Percentiles rank a stretch among this genome's conserved stretches.
Evolutionary conservation across 2,329 filamentous ascomycete genomes (phyloP).

Genomic region (Sclerotinia glacialis): DNA sequence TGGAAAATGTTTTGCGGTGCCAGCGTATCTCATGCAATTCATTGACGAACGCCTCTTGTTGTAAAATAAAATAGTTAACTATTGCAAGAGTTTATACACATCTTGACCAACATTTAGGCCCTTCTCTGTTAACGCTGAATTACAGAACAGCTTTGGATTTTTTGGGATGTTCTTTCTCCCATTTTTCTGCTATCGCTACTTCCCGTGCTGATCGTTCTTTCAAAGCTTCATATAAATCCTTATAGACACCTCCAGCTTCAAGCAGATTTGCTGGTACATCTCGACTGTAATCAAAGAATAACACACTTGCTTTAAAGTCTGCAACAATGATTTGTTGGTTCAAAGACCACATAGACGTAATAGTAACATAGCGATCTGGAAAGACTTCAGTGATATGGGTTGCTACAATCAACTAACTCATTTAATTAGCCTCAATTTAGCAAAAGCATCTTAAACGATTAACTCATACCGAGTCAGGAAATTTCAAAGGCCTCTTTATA

Average conservation of each 20-base stretch:
- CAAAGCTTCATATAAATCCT: constrained; percentile 14
- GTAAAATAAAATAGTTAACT: background rate
- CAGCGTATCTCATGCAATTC: background rate
- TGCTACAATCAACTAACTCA: constrained; percentile 4
- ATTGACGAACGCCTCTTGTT: background rate
- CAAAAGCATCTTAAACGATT: background rate
- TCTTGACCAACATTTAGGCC: background rate
- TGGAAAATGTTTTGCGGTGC: background rate
- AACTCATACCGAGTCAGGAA: constrained; percentile 9
- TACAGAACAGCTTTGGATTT: background rate
- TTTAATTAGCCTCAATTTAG: background rate
- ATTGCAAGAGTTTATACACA: background rate
- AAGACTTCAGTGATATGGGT: constrained; percentile 12
- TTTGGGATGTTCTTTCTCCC: constrained; percentile 10
- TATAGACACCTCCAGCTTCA: background rate
- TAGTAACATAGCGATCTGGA: constrained; percentile 12
- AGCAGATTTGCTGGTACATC: constrained; percentile 12
- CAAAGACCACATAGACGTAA: constrained; percentile 7
- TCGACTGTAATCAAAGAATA: constrained; percentile 8
- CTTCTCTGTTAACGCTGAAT: background rate
- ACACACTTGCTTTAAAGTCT: background rate
- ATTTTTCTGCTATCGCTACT: background rate
- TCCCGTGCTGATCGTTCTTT: constrained; percentile 2
- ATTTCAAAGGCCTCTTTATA: constrained; percentile 12
- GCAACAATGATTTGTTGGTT: constrained; percentile 14